phyloP scores from a whole-genome alignment of 306 rosid species.

The Delonix regia region DNA sequence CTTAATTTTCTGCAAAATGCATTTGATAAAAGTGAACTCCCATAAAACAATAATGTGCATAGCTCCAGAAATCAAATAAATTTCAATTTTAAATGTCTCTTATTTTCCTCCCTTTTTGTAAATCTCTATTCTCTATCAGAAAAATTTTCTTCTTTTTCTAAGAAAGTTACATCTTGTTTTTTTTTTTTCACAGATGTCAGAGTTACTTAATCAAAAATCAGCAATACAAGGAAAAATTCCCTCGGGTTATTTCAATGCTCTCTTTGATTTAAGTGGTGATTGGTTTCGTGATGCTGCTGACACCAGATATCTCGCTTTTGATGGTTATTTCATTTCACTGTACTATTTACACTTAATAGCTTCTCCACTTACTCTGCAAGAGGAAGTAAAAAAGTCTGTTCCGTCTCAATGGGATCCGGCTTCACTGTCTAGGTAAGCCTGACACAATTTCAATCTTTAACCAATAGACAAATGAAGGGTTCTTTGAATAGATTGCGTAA shows the following conservation, averaged over 20 bases:
- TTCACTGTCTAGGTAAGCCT: slow-evolving; percentile 68
- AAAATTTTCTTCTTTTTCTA: neutral
- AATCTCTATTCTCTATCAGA: neutral
- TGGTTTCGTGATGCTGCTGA: slow-evolving; percentile 91
- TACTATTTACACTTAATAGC: slow-evolving; percentile 79
- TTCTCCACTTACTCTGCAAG: slow-evolving; percentile 65
- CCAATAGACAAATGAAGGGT: neutral
- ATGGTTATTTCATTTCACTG: slow-evolving; percentile 85
- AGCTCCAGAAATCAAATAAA: neutral
- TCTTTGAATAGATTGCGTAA: neutral
- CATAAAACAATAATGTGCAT: neutral
- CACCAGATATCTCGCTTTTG: slow-evolving; percentile 79
- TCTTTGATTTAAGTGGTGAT: slow-evolving; percentile 80
- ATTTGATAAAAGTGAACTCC: neutral
- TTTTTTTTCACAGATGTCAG: slow-evolving; percentile 90
- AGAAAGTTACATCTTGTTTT: slow-evolving; percentile 4
- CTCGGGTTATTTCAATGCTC: slow-evolving; percentile 87
- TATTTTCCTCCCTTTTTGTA: neutral
- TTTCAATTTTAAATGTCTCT: neutral
- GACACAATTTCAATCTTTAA: neutral
- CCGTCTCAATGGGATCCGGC: slow-evolving; percentile 98
- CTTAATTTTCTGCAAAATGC: neutral
- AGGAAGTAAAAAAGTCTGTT: slow-evolving; percentile 80
- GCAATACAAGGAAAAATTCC: slow-evolving; percentile 90
- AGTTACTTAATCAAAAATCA: slow-evolving; percentile 82